Evolutionary conservation across 2,329 filamentous ascomycete species (phyloP).

Genomic region (Talaromyces funiculosus): DNA sequence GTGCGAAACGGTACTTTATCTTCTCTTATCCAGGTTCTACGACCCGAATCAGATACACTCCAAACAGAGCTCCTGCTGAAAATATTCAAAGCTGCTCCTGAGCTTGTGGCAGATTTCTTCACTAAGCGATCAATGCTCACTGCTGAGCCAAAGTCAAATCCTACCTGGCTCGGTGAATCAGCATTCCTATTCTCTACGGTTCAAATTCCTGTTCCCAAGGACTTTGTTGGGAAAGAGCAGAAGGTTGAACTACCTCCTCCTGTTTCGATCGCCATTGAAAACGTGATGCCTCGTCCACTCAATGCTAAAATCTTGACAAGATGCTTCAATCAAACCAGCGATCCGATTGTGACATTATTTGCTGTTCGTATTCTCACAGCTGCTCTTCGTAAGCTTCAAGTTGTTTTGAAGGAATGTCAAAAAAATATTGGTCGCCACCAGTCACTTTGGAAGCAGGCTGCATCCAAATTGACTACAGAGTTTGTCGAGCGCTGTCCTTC

Average conservation of each 20-base stretch:
- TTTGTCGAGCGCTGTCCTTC: constrained; percentile 74
- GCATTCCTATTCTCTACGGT: constrained; percentile 80
- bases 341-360: constrained; percentile 72
- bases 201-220: constrained; percentile 64
- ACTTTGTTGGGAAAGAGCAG: constrained; percentile 61
- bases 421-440: constrained; percentile 41
- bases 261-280: constrained; percentile 72
- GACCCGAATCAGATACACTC: constrained; percentile 73
- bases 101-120: constrained; percentile 85
- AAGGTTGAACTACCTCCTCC: constrained; percentile 69
- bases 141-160: constrained; percentile 85
- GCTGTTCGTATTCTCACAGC: constrained; percentile 72
- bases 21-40: constrained; percentile 70
- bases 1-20: constrained; percentile 75
- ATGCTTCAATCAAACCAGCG: constrained; percentile 71
- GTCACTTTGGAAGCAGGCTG: constrained; percentile 63
- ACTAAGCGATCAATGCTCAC: constrained; percentile 70
- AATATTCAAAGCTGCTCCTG: constrained; percentile 76
- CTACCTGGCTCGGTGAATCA: constrained; percentile 92
- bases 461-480: constrained; percentile 61
- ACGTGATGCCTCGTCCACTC: constrained; percentile 74
- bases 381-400: constrained; percentile 70
- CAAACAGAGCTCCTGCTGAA: constrained; percentile 76
- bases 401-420: constrained; percentile 57
- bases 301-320: constrained; percentile 72